Percentiles rank a stretch among this genome's conserved stretches.
Evolutionary conservation across 345 rosid genomes (phyloP).

Genomic region (Kandelia obovata): DNA sequence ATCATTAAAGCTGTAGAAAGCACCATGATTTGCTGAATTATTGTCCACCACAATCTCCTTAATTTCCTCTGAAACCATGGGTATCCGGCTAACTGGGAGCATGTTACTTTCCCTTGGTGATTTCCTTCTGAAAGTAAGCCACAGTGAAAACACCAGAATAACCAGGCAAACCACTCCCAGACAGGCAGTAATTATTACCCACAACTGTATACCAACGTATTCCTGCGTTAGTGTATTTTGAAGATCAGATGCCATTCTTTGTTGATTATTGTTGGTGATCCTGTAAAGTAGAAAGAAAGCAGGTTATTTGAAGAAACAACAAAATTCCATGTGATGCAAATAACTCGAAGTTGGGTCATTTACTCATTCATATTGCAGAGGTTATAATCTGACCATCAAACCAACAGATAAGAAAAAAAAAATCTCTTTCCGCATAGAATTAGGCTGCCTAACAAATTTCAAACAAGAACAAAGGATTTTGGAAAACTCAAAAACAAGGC

Average conservation of each 20-base stretch:
- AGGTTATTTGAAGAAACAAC: background rate
- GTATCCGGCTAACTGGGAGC: constrained; percentile 50
- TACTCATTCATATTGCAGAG: background rate
- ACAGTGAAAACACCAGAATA: constrained; percentile 57
- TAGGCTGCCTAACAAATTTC: constrained; percentile 10
- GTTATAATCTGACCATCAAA: background rate
- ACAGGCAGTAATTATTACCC: constrained; percentile 67
- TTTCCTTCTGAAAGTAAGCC: constrained; percentile 74
- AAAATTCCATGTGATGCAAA: background rate
- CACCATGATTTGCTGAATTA: constrained; percentile 56
- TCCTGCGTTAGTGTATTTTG: constrained; percentile 48
- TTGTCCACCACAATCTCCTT: constrained; percentile 84
- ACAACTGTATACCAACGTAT: constrained; percentile 56
- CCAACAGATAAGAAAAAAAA: constrained; percentile 2
- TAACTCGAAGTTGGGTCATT: background rate
- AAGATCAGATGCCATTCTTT: constrained; percentile 60
- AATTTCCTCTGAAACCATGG: constrained; percentile 63
- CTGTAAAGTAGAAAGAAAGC: constrained; percentile 28
- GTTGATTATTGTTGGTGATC: constrained; percentile 21
- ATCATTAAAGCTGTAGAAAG: constrained; percentile 41
- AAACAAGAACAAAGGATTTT: constrained; percentile 1
- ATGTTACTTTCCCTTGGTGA: constrained; percentile 42
- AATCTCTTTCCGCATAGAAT: constrained; percentile 5
- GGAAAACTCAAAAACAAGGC: too few relatives aligned
- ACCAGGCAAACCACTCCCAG: constrained; percentile 50